Percentiles rank a stretch among this genome's conserved stretches.
Evolutionary conservation across 345 rosid genomes (phyloP).

Genomic region (Clausena lansium): DNA sequence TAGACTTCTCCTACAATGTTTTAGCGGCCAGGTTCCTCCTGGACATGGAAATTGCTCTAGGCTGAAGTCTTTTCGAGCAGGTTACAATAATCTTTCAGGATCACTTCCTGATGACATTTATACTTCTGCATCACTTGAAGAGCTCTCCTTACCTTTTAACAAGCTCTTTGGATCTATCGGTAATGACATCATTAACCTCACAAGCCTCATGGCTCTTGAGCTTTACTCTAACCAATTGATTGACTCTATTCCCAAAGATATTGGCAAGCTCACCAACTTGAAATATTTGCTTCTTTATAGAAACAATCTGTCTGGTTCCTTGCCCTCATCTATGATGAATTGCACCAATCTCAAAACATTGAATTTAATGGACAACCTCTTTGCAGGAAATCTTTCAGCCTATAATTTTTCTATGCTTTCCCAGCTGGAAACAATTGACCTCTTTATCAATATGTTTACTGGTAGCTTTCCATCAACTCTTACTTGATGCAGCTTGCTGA

Average conservation of each 20-base stretch:
- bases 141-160: not conserved
- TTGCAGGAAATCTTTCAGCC: not conserved
- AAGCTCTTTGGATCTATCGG: constrained; percentile 5
- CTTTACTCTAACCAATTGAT: constrained; percentile 2
- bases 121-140: not conserved
- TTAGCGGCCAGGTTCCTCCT: not conserved
- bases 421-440: not conserved
- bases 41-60: constrained; percentile 5
- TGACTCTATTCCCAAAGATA: not conserved
- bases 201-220: not conserved
- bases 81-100: constrained; percentile 12
- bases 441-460: not conserved
- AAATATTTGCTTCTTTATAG: not conserved
- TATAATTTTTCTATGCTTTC: not conserved
- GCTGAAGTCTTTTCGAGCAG: constrained; percentile 13
- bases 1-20: constrained; percentile 14
- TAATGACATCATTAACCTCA: not conserved
- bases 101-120: constrained; percentile 2
- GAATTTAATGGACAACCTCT: constrained; percentile 3
- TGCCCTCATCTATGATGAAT: constrained; percentile 6
- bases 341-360: constrained; percentile 5
- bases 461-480: not conserved
- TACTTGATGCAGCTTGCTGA: not conserved
- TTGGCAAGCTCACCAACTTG: constrained; percentile 5
- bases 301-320: not conserved